Evolutionary conservation across 2,329 filamentous ascomycete genomes (phyloP), one percentile per base, ranked within the genome.

Genomic region (Penicillium aurantiogriseum): DNA sequence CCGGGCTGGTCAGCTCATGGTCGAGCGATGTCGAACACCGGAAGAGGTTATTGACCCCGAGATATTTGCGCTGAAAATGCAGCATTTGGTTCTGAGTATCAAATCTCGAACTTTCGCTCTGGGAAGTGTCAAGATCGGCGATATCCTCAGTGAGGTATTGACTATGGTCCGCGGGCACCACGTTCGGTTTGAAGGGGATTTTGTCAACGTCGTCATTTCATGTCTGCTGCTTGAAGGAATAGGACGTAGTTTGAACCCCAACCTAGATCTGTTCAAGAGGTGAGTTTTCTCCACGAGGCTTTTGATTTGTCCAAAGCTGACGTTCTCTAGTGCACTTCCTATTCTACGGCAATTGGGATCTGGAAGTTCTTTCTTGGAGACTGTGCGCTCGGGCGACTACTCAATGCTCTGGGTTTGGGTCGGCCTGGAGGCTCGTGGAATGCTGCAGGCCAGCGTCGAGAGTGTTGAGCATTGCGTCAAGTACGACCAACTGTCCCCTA

Each of bases 121-220:
- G 0, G 93, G 93, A 5, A 96, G 91, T 69, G 89, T 99, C 76
- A 95, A 92, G 77, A 97, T 99, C 61, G 94, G 94, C 11, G 94
- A 99, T 67, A 92, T 99, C 21, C 77, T 99, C 31, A 92, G 94
- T 69, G 85, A 95, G 66, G 94, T 97, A 0, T 80, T 99, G 44
- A 83, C 83, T 58, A 97, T 99, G 92, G 94, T 99, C 31, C 86
- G 94, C 54, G 80, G 81, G 10, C 94, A 99, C 72, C 94, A 99
- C 71, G 94, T 99, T 4, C 84, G 94, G 9, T 83, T 99, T 50
- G 94, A 99, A 75, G 94, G 94, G 9, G 94, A 99, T 73, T 99
- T 97, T 71, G 92, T 99, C 71, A 99, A 99, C 70, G 94, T 99
- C 5, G 93, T 99, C 31, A 88, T 99, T 57, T 96, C 91, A 58